Evolutionary conservation across 441 rosid species (phyloP).

Genomic region (Rhodomyrtus psidioides): DNA sequence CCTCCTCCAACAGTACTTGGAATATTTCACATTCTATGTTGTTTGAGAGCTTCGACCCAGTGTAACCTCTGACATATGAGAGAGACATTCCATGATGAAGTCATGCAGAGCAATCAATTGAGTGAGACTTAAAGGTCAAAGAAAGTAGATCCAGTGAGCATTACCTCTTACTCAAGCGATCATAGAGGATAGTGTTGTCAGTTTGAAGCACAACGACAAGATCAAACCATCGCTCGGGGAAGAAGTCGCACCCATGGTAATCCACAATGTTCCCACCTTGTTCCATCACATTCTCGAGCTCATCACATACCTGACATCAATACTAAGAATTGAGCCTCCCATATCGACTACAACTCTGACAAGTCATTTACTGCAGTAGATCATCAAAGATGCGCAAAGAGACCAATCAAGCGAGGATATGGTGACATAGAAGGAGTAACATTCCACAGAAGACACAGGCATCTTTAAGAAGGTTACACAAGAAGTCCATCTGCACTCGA

Average conservation of each 20-base stretch:
- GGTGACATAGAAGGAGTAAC: background rate
- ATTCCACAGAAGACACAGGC: background rate
- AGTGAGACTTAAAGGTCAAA: background rate
- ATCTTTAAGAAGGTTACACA: background rate
- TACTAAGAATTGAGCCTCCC: background rate
- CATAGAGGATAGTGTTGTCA: constrained; percentile 64
- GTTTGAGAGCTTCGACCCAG: constrained; percentile 69
- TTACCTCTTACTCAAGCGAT: constrained; percentile 78
- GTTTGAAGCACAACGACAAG: constrained; percentile 79
- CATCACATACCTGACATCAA: constrained; percentile 66
- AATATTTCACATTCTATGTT: constrained; percentile 84
- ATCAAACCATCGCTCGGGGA: constrained; percentile 87
- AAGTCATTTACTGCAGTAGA: background rate
- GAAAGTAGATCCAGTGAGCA: background rate
- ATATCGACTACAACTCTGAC: background rate
- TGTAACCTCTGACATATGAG: constrained; percentile 50
- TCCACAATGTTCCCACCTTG: constrained; percentile 86
- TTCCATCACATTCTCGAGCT: constrained; percentile 78
- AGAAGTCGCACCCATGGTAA: constrained; percentile 95
- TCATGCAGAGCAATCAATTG: background rate
- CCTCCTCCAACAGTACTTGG: constrained; percentile 81
- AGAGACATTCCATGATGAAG: background rate
- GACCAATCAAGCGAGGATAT: background rate
- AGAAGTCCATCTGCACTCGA: background rate
- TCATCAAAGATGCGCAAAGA: background rate